Percentiles rank a stretch among this genome's conserved stretches.
phyloP scores from a whole-genome alignment of 2,329 filamentous ascomycete genomes.

The Chaetothyriales sp. region DNA sequence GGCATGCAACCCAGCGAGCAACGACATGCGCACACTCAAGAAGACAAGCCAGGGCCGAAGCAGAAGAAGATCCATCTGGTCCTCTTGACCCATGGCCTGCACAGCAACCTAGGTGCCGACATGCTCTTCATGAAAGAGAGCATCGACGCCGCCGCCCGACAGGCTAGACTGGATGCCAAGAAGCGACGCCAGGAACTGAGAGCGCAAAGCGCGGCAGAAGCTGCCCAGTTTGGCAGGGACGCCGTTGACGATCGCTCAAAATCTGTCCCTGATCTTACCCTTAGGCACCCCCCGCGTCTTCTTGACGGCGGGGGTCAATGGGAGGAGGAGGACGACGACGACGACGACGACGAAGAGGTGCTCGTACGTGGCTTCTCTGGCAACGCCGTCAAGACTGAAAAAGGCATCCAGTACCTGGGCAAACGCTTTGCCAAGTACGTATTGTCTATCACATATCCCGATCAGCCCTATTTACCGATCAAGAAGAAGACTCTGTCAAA shows the following conservation, averaged over 20 bases:
- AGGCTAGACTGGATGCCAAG: conserved; percentile 58
- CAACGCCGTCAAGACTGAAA: conserved; percentile 62
- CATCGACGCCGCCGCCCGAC: conserved; percentile 69
- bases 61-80: conserved; percentile 79
- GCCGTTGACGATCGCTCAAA: conserved; percentile 8
- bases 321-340: conserved; percentile 61
- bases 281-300: not conserved
- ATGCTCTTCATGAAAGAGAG: conserved; percentile 97
- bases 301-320: conserved; percentile 23
- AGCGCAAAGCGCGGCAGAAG: conserved; percentile 26
- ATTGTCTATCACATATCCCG: conserved; percentile 78
- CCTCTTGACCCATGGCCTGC: conserved; percentile 81
- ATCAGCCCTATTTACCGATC: conserved; percentile 70
- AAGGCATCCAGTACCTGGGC: conserved; percentile 91
- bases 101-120: conserved; percentile 89
- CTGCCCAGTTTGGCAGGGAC: conserved; percentile 11
- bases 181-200: conserved; percentile 41
- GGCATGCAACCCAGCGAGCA: conserved; percentile 14
- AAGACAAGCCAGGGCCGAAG: conserved; percentile 32
- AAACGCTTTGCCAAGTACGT: conserved; percentile 89
- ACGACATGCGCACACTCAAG: conserved; percentile 9
- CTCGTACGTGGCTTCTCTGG: conserved; percentile 43
- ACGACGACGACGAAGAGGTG: conserved; percentile 36
- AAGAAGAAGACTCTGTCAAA: conserved; percentile 38
- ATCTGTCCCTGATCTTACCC: conserved; percentile 14